Evolutionary conservation across 116 monocot genomes (phyloP), one percentile per base, ranked within the genome.

Genomic region (Thalassia testudinum): DNA sequence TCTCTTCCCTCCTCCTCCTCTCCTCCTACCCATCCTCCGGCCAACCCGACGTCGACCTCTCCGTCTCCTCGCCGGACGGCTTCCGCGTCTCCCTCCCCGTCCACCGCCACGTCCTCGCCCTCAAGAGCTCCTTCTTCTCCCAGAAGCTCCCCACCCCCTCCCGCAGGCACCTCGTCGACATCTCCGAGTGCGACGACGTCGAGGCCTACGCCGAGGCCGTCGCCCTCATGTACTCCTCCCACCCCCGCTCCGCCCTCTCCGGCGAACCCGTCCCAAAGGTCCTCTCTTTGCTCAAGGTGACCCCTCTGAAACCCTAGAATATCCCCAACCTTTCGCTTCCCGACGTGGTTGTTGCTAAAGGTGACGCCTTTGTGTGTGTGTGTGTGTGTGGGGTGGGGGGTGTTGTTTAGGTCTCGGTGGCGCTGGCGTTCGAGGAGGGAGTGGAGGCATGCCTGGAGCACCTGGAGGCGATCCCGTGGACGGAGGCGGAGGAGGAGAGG

Each of bases 181-280:
- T 92, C 71, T 70, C 59, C 26, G 87, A 87, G 25, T 92, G 92
- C 66, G 77, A 83, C 40, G 92, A 92, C 24, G 78, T 73, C 16
- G 87, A 80, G 67, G 72, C 64, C 7, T 92, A 83, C 21, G 74
- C 80, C 27, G 87, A 87, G 62, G 76, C 66, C 15, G 68, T 92
- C 12, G 78, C 68, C 25, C 53, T 92, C 47, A 87, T 92, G 92
- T 92, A 92, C 66, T 86, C 72, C 45, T 58, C 45, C 18, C 83
- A 86, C 44, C 56, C 75, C 17, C 54, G 56, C 42, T 30, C 51
- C 57, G 45, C 58, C 61, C 55, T 87, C 12, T 34, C 27, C 15
- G 69, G 70, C n/a, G 64, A 80, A 59, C 52, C 62, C 7, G 74
- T 86, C 14, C 11, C 10, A 1, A 65, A 59, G 50, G 77, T 83